Conservation (phyloP, 1,284 basidiomycete genomes). For the Heliocybe sulcata region DNA sequence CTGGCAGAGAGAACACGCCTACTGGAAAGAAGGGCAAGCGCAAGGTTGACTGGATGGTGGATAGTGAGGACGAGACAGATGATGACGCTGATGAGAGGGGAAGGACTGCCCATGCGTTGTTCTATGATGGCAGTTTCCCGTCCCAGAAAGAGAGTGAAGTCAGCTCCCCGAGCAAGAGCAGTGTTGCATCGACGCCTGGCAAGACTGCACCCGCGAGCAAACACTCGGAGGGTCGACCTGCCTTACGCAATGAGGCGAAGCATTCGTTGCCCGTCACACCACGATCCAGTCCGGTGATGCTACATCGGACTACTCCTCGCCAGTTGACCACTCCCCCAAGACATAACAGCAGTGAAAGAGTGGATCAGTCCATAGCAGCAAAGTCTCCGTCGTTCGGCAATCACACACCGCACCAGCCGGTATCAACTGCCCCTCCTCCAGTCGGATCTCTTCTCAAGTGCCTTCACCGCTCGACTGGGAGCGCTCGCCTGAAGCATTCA, state of each 20-base stretch:
- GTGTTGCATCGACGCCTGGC: not conserved
- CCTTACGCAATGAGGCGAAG: not conserved
- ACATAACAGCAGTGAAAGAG: not conserved
- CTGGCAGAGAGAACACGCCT: not conserved
- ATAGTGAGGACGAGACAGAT: conserved; percentile 37
- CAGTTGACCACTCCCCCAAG: not conserved
- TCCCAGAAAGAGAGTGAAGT: not conserved
- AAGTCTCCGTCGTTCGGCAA: not conserved
- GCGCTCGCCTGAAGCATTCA: too few relatives aligned
- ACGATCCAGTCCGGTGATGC: not conserved
- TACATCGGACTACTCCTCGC: not conserved
- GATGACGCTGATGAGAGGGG: conserved; percentile 36
- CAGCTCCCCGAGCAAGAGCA: not conserved
- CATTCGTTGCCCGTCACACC: not conserved
- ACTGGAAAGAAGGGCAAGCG: conserved; percentile 3
- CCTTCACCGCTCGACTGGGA: too few relatives aligned
- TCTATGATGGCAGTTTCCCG: conserved; percentile 14
- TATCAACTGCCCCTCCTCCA: too few relatives aligned
- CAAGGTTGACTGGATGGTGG: conserved; percentile 6
- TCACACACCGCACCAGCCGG: too few relatives aligned
- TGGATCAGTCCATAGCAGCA: not conserved
- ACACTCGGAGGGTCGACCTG: not conserved
- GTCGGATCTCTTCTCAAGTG: too few relatives aligned
- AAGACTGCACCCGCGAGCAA: not conserved
- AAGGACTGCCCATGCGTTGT: conserved; percentile 42